These are phyloP conservation scores for Auriculariales sp. DNA, from an alignment of 768 basidiomycete species.

Conservation along the genomic window DNA sequence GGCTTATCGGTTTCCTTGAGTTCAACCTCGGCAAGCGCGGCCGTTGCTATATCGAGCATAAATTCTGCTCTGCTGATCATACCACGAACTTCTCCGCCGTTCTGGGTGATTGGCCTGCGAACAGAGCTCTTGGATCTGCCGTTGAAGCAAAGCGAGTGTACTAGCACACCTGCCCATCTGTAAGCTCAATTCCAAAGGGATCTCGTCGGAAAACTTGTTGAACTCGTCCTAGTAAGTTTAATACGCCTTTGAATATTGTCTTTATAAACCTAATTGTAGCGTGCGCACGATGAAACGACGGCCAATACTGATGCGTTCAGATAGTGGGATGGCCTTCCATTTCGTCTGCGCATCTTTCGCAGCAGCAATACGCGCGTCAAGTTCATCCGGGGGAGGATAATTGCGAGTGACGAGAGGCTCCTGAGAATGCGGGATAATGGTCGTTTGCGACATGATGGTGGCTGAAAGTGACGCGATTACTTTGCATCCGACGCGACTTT, in stretches of 20 bases:
- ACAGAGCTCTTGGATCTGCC: not conserved
- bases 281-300: conserved; percentile 53
- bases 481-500: no score
- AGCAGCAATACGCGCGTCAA: conserved; percentile 42
- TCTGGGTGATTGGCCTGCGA: conserved; percentile 62
- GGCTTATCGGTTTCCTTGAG: conserved; percentile 68
- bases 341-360: conserved; percentile 54
- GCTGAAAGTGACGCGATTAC: no score
- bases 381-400: conserved; percentile 45
- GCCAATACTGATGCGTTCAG: conserved; percentile 56
- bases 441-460: conserved; percentile 41
- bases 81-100: conserved; percentile 65
- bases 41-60: conserved; percentile 70
- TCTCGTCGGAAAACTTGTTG: conserved; percentile 37
- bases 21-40: conserved; percentile 56
- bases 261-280: conserved; percentile 9
- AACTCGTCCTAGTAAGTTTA: conserved; percentile 28
- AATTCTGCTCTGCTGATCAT: conserved; percentile 71
- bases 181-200: conserved; percentile 60
- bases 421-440: conserved; percentile 72
- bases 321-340: conserved; percentile 48
- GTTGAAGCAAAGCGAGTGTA: not conserved
- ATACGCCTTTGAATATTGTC: not conserved
- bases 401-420: conserved; percentile 48
- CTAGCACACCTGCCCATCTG: conserved; percentile 79